Evolutionary conservation across 2,329 filamentous ascomycete species (phyloP), one percentile per base, ranked within the genome.

Genomic region (Cryphonectria japonica): DNA sequence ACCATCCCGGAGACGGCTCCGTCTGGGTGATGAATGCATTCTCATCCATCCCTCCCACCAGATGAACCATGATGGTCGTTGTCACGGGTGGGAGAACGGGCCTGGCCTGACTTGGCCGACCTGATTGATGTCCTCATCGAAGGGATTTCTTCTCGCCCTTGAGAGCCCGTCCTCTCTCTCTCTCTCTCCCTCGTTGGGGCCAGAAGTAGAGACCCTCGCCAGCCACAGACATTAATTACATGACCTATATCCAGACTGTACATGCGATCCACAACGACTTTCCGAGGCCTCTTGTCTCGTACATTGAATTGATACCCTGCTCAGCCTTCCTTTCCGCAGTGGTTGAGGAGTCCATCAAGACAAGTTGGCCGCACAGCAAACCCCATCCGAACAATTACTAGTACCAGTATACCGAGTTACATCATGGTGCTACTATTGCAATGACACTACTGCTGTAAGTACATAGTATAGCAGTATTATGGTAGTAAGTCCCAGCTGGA

Each of bases 401-500:
- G 46, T 50, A 50, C 46, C 37, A 39, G 37, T 39, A 39, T 39
- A 39, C 37, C 37, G 6, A 34, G 34, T 34, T 34, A 34, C 34
- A 34, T 34, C 34, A 34, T 34, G 34, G 6, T 34, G 6, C 34
- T 6, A 34, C 34, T 34, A 34, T 34, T 34, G 34, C 34, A 2
- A 46, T 46, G 4, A 4, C 43, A 46, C 43, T 46, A 22, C 43
- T 46, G 19, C 43, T 22, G 43, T 22, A 7, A 19, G 43, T 46
- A 46, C 16, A 34, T 39, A 39, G 4, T 39, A 46, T 22, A 22
- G 14, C 22, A 46, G 14, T 46, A 46, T 16, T 7, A 5, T 39
- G 37, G 37, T 11, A 39, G 37, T 39, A 16, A 46, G 46, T 50
- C 39, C 61, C n/a, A 64, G 61, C 65, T 70, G 60, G 66, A 63